Base-by-base conservation (phyloP, 306 rosid species). In the Lotus japonicus region DNA sequence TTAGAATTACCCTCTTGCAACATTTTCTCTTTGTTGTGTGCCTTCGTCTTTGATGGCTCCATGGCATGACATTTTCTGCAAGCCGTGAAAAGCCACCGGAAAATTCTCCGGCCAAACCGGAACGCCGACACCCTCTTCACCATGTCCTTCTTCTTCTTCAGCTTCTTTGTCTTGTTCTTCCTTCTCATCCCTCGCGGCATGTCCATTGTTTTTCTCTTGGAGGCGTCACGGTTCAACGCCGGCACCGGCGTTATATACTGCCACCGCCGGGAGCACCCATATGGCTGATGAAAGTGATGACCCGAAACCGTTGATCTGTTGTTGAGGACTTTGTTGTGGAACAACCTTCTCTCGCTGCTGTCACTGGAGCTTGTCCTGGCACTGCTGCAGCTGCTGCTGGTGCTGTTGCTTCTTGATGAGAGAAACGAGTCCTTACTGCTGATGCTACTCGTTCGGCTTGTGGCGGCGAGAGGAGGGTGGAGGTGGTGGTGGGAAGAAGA, bases 361-460 rank as follows among this genome's bases (percentile, higher is more conserved):
- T 87, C 96, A 51, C 95, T 88, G 0, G 88, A 77, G 80, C 96
- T 89, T 17, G 96, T 87, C 49, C 96, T 81, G 0, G 89, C 89
- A 48, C 95, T 89, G 86, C 92, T 86, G 81, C 92, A 80, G 51
- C 89, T 74, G 56, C 92, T 86, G 56, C 81, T 86, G 9, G 81
- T 85, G 88, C 97, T 92, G 69, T 85, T 92, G 86, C 96, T 89
- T 44, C 91, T 51, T 0, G 98, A 92, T 0, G 90, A 85, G 77
- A 74, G 26, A 28, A 84, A 67, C 0, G 92, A 89, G 66, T 83
- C 90, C 77, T 80, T 84, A 72, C 88, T 80, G 70, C 86, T 64
- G 50, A 88, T 68, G 81, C 92, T 86, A 75, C 82, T 88, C 12
- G 87, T 79, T 61, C 84, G 55, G 80, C 83, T 81, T 3, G 82